These are phyloP conservation scores for Turritis glabra DNA, from an alignment of 345 rosid species.

Conservation along the genomic window DNA sequence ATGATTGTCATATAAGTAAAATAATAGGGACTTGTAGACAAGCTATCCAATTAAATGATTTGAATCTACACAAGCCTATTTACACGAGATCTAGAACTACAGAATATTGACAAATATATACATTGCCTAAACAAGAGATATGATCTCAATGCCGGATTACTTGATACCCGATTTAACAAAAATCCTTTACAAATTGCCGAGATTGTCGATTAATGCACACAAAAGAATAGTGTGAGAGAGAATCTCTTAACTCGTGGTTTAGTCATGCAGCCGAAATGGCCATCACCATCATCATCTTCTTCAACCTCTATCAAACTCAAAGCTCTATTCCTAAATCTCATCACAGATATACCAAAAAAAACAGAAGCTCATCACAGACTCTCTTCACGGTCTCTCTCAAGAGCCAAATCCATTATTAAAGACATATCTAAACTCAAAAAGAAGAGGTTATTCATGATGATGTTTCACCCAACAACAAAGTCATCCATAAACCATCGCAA, in stretches of 20 bases:
- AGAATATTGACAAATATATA: too few species aligned
- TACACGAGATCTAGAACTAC: background rate
- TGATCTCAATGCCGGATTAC: background rate
- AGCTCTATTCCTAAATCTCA: slow-evolving; percentile 59
- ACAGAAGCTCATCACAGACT: slow-evolving; percentile 25
- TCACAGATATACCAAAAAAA: slow-evolving; percentile 9
- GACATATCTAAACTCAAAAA: slow-evolving; percentile 44
- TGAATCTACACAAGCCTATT: background rate
- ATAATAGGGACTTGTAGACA: background rate
- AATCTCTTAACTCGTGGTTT: background rate
- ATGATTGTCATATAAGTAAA: background rate
- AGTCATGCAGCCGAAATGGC: slow-evolving; percentile 23
- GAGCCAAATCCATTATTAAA: slow-evolving; percentile 53
- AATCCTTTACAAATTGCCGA: slow-evolving; percentile 37
- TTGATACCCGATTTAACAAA: too few species aligned
- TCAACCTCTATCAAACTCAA: slow-evolving; percentile 51
- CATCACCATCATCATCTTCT: slow-evolving; percentile 21
- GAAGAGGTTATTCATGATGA: slow-evolving; percentile 13
- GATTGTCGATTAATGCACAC: slow-evolving; percentile 28
- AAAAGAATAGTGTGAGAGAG: slow-evolving; percentile 3
- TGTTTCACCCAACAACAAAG: slow-evolving; percentile 41
- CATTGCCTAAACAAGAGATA: background rate
- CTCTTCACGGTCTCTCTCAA: slow-evolving; percentile 53
- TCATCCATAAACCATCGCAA: slow-evolving; percentile 43
- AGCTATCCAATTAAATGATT: background rate